Conservation (phyloP, 139 green algal genomes). For the Volvox africanus region DNA sequence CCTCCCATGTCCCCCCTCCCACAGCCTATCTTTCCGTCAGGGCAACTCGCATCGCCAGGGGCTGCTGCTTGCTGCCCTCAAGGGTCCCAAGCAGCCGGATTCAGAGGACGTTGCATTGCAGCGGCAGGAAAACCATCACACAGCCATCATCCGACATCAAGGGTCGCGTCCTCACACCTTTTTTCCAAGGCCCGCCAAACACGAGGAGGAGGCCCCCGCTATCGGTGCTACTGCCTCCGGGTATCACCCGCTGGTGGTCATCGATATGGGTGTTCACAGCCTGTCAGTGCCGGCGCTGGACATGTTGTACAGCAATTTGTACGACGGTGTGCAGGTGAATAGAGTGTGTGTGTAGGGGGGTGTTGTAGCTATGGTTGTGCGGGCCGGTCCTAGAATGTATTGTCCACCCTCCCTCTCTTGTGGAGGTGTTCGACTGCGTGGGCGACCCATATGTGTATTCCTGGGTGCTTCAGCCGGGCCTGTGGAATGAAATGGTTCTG, state of each 20-base stretch:
- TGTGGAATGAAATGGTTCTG: neutral
- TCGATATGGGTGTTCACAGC: slow-evolving; percentile 33
- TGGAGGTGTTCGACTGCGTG: no score
- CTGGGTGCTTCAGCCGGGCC: no score
- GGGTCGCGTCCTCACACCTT: neutral
- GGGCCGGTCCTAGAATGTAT: no score
- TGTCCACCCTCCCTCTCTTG: no score
- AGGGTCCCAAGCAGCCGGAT: neutral
- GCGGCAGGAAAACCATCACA: neutral
- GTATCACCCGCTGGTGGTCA: slow-evolving; percentile 28
- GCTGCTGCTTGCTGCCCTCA: neutral
- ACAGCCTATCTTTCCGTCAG: neutral
- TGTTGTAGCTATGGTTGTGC: neutral
- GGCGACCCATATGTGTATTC: no score
- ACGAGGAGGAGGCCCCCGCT: neutral
- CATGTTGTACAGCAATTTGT: neutral
- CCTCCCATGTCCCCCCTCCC: no score
- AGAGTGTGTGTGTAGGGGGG: neutral
- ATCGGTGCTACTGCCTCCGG: neutral
- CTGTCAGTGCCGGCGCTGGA: neutral
- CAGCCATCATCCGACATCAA: no score
- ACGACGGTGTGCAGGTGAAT: slow-evolving; percentile 31
- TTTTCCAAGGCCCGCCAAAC: neutral
- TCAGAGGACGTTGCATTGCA: neutral
- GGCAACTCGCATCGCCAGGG: neutral